Base-by-base conservation (phyloP, 768 basidiomycete genomes). In the Lactifluus echinatus region DNA sequence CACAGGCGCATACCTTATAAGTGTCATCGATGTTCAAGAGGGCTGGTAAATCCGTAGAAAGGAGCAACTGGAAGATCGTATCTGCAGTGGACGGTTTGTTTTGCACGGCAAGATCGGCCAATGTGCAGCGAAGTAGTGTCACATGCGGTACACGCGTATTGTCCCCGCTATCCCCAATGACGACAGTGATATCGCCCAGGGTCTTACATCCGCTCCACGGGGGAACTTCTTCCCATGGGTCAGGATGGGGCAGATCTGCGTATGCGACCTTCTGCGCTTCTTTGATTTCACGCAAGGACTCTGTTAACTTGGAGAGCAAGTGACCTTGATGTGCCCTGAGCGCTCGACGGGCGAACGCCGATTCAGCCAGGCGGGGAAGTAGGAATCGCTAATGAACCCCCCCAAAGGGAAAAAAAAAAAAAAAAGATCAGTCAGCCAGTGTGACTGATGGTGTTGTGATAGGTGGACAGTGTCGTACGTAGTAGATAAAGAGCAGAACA, bases 51-150 rank as follows among this genome's bases (percentile, higher is more conserved):
- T 80, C 42, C 4, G 48, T 77, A 17, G 69, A 72, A 64, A 84
- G 82, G 45, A 89, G 69, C 55, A 77, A 69, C 28, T 69, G 71
- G 64, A 87, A 87, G 2, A 89, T 65, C 29, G 82, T 81, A 23
- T 83, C 79, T 0, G 83, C 79, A 0, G 77, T 78, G 21, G 79
- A 75, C 37, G 73, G 70, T 28, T 70, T 60, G 28, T 60, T 47
- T 73, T 74, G 21, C 68, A 71, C 63, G 63, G 73, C 52, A 64
- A 68, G 56, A 75, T 83, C 83, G 29, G 73, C 70, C 40, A 89
- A 71, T 2, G 76, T 82, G 63, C 83, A 87, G 8, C 87, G 80
- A 36, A 89, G 72, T 7, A 88, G 69, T 1, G 83, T 81, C 4
- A 81, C 60, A 8, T 75, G 71, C 2, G 82, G 76, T 6, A 85